Evolutionary conservation across 202 grass and related monocot species (phyloP).

Genomic region (Sporobolus alterniflorus): DNA sequence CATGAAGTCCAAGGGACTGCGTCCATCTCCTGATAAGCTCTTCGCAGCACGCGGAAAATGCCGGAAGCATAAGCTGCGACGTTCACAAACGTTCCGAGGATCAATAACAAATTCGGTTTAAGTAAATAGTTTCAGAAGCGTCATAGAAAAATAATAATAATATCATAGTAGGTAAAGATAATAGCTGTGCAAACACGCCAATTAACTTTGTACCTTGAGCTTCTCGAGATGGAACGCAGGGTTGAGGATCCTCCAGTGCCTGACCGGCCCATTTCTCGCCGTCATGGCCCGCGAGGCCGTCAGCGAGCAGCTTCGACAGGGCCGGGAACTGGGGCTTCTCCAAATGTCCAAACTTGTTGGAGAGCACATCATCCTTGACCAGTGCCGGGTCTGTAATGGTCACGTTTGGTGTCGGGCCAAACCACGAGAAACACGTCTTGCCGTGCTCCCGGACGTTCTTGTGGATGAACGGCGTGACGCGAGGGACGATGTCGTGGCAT

Average conservation of each 20-base stretch:
- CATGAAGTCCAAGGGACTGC: conserved; percentile 13
- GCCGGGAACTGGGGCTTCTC: conserved; percentile 33
- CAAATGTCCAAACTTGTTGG: conserved; percentile 57
- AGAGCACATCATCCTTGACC: conserved; percentile 48
- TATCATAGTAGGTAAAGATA: too few relatives aligned
- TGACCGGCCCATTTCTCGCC: conserved; percentile 80
- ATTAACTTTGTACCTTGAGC: conserved; percentile 53
- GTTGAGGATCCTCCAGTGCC: conserved; percentile 79
- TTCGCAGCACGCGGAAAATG: conserved; percentile 53
- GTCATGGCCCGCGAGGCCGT: conserved; percentile 32
- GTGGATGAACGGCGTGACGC: conserved; percentile 39
- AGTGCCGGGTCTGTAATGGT: conserved; percentile 44
- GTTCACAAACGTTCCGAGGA: not conserved
- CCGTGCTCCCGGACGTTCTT: conserved; percentile 34
- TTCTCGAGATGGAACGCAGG: conserved; percentile 73
- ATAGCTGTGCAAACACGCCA: too few relatives aligned
- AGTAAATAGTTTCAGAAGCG: not conserved
- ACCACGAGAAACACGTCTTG: conserved; percentile 56
- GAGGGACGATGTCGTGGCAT: conserved; percentile 61
- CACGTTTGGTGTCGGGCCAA: conserved; percentile 47
- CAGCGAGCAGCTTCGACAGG: conserved; percentile 20
- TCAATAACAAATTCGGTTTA: not conserved
- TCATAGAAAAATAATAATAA: too few relatives aligned
- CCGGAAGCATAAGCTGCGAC: conserved; percentile 57
- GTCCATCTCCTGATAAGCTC: conserved; percentile 60